Percentiles rank a stretch among this genome's conserved stretches.
Evolutionary conservation across 1,284 basidiomycete genomes (phyloP).

Genomic region (Irpex rosettiformis): DNA sequence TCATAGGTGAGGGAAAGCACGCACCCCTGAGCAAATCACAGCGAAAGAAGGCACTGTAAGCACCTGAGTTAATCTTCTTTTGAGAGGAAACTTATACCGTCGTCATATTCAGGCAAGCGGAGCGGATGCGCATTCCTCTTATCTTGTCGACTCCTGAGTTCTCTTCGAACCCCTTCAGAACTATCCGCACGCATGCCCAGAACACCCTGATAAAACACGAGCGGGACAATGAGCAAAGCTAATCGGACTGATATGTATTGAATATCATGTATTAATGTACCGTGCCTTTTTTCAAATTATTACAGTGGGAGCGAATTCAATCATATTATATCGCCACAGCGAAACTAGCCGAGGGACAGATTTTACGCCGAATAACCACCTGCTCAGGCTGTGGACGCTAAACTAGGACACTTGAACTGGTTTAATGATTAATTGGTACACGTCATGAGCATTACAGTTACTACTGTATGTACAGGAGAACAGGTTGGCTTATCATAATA

Average conservation of each 20-base stretch:
- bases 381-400: too few relatives aligned
- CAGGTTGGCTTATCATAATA: background rate
- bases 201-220: conserved; percentile 68
- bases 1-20: conserved; percentile 69
- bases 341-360: too few relatives aligned
- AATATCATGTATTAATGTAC: background rate
- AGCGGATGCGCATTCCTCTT: conserved; percentile 67
- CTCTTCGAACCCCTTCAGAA: conserved; percentile 68
- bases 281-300: conserved; percentile 2
- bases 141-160: conserved; percentile 69
- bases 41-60: conserved; percentile 69
- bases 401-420: too few relatives aligned
- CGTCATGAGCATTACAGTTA: conserved; percentile 7
- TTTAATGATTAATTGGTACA: too few relatives aligned
- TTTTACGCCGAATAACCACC: too few relatives aligned
- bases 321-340: too few relatives aligned
- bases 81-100: conserved; percentile 5
- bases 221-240: conserved; percentile 16
- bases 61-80: background rate
- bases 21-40: conserved; percentile 60
- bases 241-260: background rate
- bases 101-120: conserved; percentile 50
- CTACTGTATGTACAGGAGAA: conserved; percentile 15
- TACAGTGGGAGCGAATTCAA: too few relatives aligned
- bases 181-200: conserved; percentile 75